These are phyloP conservation scores for Chaetomium cochliodes DNA, from an alignment of 495 filamentous ascomycete genomes.

Conservation along the genomic window DNA sequence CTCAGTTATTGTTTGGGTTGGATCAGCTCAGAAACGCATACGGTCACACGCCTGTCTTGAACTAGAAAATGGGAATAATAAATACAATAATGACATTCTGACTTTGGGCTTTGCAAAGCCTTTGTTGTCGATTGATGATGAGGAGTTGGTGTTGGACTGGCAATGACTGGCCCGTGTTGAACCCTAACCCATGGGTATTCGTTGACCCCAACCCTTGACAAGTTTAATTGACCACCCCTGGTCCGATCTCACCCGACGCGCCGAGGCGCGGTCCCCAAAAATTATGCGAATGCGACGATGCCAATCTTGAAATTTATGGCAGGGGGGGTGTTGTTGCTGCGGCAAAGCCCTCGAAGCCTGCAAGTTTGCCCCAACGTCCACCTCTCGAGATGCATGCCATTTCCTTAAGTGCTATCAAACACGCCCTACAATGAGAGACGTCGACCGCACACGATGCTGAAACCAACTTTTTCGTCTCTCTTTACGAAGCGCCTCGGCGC, in stretches of 20 bases:
- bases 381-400: background rate
- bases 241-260: conserved; percentile 17
- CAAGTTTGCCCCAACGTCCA: background rate
- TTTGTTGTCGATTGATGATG: no score
- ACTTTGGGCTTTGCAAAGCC: no score
- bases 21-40: no score
- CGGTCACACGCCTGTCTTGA: no score
- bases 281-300: conserved; percentile 9
- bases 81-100: no score
- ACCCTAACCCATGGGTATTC: no score
- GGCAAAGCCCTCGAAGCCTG: background rate
- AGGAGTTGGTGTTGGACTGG: no score
- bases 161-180: no score
- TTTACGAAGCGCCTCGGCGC: conserved; percentile 23
- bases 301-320: conserved; percentile 14
- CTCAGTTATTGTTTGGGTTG: no score
- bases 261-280: conserved; percentile 12
- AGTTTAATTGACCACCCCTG: background rate
- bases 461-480: conserved; percentile 26
- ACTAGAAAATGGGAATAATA: no score
- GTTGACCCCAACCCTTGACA: background rate
- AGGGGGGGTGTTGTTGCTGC: conserved; percentile 4
- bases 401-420: background rate
- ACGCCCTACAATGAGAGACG: conserved; percentile 11
- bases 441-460: conserved; percentile 22